Evolutionary conservation across 257 asterid species (phyloP), one percentile per base, ranked within the genome.

Genomic region (Verbena officinalis): DNA sequence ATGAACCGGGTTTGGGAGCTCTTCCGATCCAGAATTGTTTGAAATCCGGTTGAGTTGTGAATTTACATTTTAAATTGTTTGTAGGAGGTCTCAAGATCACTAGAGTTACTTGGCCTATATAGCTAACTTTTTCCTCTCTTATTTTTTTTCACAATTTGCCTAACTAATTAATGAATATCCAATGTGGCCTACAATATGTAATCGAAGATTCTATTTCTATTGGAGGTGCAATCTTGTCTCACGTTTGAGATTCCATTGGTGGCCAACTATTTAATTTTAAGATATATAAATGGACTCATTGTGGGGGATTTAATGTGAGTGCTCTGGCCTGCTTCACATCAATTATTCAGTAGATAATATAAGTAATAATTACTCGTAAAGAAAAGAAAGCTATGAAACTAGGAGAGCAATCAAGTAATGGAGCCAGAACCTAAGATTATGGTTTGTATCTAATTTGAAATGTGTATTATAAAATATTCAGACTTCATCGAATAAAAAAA

Each of bases 201-300:
- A 58, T 10, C 46, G 40, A 57, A 59, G 77, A 73, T 65, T 65
- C 73, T 24, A 52, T 33, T 65, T 65, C 73, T 24, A 52, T 33
- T 65, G 45, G 62, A 65, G 43, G 38, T 43, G 7, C 45, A 20
- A 15, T 40, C 48, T 7, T 65, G 58, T 40, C n/a, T 42, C 10
- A 17, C 27, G 42, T 42, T 72, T 36, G 2, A 65, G 72, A 72
- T 65, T 64, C 71, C 71, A 64, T 55, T 2, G 33, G 33, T 2
- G 5, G 33, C 33, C 33, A 27, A 27, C 33, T 5, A 27, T 27
- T 27, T 27, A 27, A 27, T 27, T 2, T 2, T 27, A 27, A 27
- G 33, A 27, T 27, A n/a, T n/a, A n/a, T n/a, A 27, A 27, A 27
- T 27, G 2, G 30, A 24, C 49, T 16, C 39, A 52, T 45, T 36